Base-by-base conservation (phyloP, 176 grass and related monocot species). In the Raddia guianensis region DNA sequence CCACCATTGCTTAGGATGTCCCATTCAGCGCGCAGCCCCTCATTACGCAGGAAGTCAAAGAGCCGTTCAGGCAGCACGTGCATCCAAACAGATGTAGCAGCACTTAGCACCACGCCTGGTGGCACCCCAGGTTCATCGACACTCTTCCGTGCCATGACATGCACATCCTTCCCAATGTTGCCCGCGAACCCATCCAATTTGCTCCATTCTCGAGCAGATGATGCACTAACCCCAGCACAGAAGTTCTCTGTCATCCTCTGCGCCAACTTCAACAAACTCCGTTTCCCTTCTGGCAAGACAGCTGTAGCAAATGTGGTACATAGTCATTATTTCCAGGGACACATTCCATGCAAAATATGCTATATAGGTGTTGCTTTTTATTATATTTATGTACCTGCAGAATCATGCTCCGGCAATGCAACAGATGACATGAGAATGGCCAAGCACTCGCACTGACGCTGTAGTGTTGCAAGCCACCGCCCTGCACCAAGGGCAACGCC, bases 1-100 rank as follows among this genome's bases (percentile, higher is more conserved):
- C 90, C 87, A 49, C 93, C 93, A 51, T 93, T 93, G 34, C 90
- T 93, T 42, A 99, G 90, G 61, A 99, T 99, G 79, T 99, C 97
- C 97, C 97, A 99, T 86, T 96, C 85, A 72, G 80, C 78, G 0
- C 97, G 92, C 1, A 89, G 69, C 64, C 18, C 68, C 73, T 95
- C 82, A 19, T 93, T 27, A 51, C 93, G 91, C 72, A 99, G 76
- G 77, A 96, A 99, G 78, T 96, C 73, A 83, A 99, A 99, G 37
- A 99, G 75, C 49, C 76, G 68, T 35, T 93, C 77, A 16, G 93
- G 73, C 15, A 80, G n/a, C 32, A 89, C 86, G 12, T 89, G 93
- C 37, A 99, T 72, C 97, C 93, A 99, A 3, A 99, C 93, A 0
- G 97, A 90, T 19, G 97, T 96, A 14, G 97, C 93, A 1, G 93